phyloP scores from a whole-genome alignment of 2,329 filamentous ascomycete genomes.

The Xylaria sp. region DNA sequence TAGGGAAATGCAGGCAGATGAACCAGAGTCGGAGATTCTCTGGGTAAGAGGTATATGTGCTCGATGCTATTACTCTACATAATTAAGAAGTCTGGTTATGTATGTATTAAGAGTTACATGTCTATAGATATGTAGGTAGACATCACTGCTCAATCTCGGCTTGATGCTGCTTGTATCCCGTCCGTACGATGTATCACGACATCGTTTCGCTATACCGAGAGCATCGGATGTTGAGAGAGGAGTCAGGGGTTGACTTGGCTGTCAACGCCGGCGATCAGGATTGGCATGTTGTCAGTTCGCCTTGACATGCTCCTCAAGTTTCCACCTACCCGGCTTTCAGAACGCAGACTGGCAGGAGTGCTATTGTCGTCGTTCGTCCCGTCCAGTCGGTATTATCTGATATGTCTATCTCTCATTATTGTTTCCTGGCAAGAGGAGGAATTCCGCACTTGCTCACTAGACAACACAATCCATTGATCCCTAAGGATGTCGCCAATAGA shows the following conservation, averaged over 20 bases:
- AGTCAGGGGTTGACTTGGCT: background rate
- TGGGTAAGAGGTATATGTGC: no score
- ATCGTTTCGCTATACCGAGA: background rate
- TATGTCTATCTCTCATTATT: background rate
- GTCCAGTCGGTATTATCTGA: background rate
- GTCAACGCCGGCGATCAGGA: background rate
- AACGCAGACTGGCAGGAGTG: background rate
- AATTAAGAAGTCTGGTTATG: no score
- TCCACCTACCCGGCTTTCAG: background rate
- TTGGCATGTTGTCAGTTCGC: background rate
- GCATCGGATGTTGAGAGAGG: no score
- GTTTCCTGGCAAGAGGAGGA: background rate
- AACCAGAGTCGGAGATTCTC: no score
- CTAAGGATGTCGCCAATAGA: background rate
- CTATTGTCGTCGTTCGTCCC: background rate
- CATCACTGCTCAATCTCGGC: background rate
- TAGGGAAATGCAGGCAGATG: no score
- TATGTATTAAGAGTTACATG: no score
- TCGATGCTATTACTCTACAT: no score
- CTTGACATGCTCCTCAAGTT: background rate
- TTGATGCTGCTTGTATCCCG: background rate
- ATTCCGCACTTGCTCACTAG: background rate
- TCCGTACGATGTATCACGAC: background rate
- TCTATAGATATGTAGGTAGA: no score
- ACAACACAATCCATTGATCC: background rate